Conservation (phyloP, 2,329 filamentous ascomycete genomes). For the Helotiales sp. region DNA sequence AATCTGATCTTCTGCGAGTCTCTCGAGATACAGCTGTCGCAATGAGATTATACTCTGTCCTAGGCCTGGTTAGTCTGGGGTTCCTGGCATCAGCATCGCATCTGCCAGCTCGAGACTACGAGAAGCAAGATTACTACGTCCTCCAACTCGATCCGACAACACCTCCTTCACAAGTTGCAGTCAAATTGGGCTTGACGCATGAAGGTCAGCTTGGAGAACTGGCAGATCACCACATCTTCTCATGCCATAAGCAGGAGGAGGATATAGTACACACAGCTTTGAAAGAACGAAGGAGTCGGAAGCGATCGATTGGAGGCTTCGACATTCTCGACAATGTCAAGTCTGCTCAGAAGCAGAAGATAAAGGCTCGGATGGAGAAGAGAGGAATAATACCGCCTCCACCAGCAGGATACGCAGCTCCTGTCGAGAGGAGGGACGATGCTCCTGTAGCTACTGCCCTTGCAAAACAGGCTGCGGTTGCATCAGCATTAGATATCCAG, state of each 20-base stretch:
- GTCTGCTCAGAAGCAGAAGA: slow-evolving; percentile 76
- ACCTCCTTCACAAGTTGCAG: slow-evolving; percentile 69
- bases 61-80: slow-evolving; percentile 55
- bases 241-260: slow-evolving; percentile 59
- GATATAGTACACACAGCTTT: slow-evolving; percentile 59
- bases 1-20: slow-evolving; percentile 1
- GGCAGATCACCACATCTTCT: slow-evolving; percentile 82
- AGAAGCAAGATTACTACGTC: slow-evolving; percentile 88
- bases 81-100: slow-evolving; percentile 46
- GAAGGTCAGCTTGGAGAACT: slow-evolving; percentile 81
- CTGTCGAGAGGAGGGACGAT: slow-evolving; percentile 23
- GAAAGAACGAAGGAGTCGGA: slow-evolving; percentile 55
- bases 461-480: slow-evolving; percentile 59
- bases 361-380: slow-evolving; percentile 63
- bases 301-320: slow-evolving; percentile 51
- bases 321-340: slow-evolving; percentile 73
- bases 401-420: slow-evolving; percentile 22
- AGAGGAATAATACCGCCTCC: slow-evolving; percentile 31
- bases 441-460: slow-evolving; percentile 43
- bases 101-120: slow-evolving; percentile 67
- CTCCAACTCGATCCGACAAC: slow-evolving; percentile 72
- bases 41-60: slow-evolving; percentile 44
- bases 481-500: slow-evolving; percentile 67
- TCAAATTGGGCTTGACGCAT: slow-evolving; percentile 71
- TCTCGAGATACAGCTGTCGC: not conserved